Evolutionary conservation across 257 asterid genomes (phyloP).

Genomic region (Petrea volubilis): DNA sequence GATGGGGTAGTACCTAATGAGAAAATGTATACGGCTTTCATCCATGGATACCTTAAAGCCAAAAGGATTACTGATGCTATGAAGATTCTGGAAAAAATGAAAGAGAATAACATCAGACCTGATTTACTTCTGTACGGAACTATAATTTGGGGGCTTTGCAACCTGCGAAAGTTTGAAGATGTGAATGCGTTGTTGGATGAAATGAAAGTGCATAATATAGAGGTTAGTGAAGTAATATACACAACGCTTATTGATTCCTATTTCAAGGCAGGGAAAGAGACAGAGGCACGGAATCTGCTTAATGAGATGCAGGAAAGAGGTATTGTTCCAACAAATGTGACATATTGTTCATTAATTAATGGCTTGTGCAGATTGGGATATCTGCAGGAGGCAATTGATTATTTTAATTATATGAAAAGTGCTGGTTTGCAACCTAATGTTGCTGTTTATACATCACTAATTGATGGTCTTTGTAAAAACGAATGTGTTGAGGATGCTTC

Average conservation of each 20-base stretch:
- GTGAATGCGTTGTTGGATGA: slow-evolving; percentile 56
- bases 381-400: slow-evolving; percentile 65
- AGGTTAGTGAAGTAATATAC: slow-evolving; percentile 63
- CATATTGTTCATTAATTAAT: slow-evolving; percentile 59
- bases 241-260: slow-evolving; percentile 70
- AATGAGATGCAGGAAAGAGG: slow-evolving; percentile 71
- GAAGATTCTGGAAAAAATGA: slow-evolving; percentile 58
- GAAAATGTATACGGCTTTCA: slow-evolving; percentile 68
- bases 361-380: slow-evolving; percentile 77
- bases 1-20: slow-evolving; percentile 64
- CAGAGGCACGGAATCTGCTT: slow-evolving; percentile 64
- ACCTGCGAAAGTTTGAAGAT: slow-evolving; percentile 61
- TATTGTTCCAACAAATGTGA: slow-evolving; percentile 58
- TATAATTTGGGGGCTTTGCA: slow-evolving; percentile 82
- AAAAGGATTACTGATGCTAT: slow-evolving; percentile 65
- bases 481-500: slow-evolving; percentile 55
- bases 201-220: slow-evolving; percentile 62
- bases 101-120: slow-evolving; percentile 48
- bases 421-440: slow-evolving; percentile 68
- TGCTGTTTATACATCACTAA: slow-evolving; percentile 66
- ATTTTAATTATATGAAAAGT: slow-evolving; percentile 48
- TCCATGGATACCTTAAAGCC: slow-evolving; percentile 78
- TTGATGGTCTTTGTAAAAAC: slow-evolving; percentile 73
- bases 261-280: slow-evolving; percentile 69
- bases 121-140: slow-evolving; percentile 74